Base-by-base conservation (phyloP, 495 filamentous ascomycete species). In the Lasiosphaeris hirsuta region DNA sequence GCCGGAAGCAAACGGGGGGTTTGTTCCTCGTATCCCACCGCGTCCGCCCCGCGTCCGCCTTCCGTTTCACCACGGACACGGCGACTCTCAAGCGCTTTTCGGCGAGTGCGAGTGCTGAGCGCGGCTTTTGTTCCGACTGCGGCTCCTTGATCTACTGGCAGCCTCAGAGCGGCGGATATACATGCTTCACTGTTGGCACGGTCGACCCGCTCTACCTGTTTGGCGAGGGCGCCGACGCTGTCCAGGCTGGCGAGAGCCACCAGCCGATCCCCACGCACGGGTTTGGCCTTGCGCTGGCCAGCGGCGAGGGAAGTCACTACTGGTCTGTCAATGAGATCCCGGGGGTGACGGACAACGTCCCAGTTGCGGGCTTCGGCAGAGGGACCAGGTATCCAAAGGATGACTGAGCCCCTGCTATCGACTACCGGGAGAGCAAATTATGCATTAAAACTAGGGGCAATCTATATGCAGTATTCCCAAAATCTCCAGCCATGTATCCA, bases 131-230 rank as follows among this genome's bases (percentile, higher is more conserved):
- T 57, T 37, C 50, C 23, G 47, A 59, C n/a, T 76, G 74, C 58
- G 69, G 74, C 18, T 68, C 65, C 40, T 66, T 70, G 17, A 37
- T 75, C 39, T 75, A 69, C 62, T 75, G 71, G 72, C 59, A 62
- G 38, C 49, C 61, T 7, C 54, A 60, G 46, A 42, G 17, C 23
- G 8, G n/a, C 13, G 58, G 63, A 8, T 38, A 49, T 23, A 36
- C 69, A 2, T 58, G 13, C 14, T 35, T 76, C 18, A 56, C 72
- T 0, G 50, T 76, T 42, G 73, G 73, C 2, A 64, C 57, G 2
- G 56, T 74, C 1, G 74, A 74, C 49, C 61, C 68, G 38, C 67
- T 72, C 14, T 73, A 63, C 45, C 60, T 77, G 17, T 67, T 68
- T 11, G 70, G 70, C 17, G 63, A 69, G 56, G 69, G 65, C 1